Percentiles rank a stretch among this genome's conserved stretches.
phyloP scores from a whole-genome alignment of 2,329 filamentous ascomycete species.

The Coniochaeta prunicola region DNA sequence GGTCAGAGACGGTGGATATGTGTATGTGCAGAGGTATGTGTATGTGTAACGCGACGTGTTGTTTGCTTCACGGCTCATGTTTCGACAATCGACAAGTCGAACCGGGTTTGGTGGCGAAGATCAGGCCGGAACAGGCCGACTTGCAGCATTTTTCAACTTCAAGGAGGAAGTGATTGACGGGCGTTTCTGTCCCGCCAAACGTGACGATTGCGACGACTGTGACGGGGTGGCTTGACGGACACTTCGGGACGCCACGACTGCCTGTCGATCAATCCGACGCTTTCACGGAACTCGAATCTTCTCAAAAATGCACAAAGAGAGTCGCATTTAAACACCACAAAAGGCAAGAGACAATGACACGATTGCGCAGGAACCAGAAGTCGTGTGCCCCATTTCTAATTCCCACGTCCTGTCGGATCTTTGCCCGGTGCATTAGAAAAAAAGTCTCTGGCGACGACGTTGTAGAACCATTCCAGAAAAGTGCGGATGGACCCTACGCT shows the following conservation, averaged over 20 bases:
- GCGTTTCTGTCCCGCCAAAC: neutral
- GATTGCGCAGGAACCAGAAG: neutral
- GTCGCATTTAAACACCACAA: neutral
- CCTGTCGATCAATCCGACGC: neutral
- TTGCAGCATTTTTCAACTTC: neutral
- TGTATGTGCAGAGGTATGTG: no score
- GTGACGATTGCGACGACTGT: neutral
- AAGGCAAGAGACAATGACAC: neutral
- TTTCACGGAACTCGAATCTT: neutral
- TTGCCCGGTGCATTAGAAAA: neutral
- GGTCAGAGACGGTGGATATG: neutral
- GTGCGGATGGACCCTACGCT: neutral
- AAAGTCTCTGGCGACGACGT: neutral
- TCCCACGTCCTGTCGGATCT: neutral
- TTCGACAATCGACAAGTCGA: neutral
- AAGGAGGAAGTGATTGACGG: neutral
- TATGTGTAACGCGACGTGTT: neutral
- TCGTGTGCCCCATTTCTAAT: neutral
- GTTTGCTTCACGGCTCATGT: neutral
- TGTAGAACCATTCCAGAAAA: neutral
- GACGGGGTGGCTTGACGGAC: neutral
- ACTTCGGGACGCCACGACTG: neutral
- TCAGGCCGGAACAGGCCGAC: neutral
- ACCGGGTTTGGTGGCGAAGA: neutral
- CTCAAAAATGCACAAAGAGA: neutral